Conservation (phyloP, 495 filamentous ascomycete species). For the Neurospora terricola region DNA sequence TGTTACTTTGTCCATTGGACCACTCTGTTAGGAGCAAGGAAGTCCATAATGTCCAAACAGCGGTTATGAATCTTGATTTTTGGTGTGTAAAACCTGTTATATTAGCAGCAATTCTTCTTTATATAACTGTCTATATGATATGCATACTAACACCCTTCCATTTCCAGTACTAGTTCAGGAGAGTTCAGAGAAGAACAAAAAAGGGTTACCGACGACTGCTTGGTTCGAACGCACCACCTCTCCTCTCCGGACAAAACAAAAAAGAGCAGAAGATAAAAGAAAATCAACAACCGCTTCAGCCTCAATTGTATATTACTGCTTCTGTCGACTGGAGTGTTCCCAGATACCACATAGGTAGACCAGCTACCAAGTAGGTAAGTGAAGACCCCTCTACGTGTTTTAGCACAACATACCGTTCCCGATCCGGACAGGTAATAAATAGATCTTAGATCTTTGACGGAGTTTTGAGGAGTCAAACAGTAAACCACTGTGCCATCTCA, state of each 20-base stretch:
- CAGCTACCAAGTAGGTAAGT: neutral
- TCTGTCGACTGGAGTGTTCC: neutral
- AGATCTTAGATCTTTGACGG: neutral
- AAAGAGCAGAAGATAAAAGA: neutral
- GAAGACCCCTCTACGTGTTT: neutral
- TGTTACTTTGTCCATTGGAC: neutral
- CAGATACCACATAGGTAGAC: neutral
- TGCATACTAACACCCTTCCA: neutral
- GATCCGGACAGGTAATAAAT: neutral
- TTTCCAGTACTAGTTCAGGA: neutral
- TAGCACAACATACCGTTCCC: neutral
- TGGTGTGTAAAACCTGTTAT: too few species aligned
- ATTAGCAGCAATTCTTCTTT: neutral
- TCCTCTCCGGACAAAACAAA: neutral
- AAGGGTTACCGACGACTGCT: neutral
- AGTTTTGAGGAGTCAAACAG: neutral
- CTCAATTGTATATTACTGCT: neutral
- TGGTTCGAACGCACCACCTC: neutral
- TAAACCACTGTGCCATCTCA: neutral
- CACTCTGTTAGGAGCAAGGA: neutral
- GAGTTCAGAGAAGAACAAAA: neutral
- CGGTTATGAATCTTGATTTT: neutral
- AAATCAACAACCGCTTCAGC: neutral
- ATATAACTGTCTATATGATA: neutral
- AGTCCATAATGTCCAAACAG: neutral